phyloP scores from a whole-genome alignment of 345 rosid genomes.

The Gossypium longicalyx region DNA sequence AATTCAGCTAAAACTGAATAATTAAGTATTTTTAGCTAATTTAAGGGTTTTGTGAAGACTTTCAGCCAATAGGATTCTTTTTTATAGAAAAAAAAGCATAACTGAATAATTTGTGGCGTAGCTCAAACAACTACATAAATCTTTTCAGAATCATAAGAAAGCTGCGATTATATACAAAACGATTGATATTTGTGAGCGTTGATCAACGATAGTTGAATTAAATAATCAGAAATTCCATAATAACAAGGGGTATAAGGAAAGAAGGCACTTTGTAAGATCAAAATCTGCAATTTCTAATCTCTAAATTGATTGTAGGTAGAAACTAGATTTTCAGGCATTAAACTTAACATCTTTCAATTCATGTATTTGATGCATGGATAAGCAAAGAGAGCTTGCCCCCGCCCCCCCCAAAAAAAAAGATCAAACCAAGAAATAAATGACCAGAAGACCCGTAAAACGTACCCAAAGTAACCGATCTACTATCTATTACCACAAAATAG shows the following conservation, averaged over 20 bases:
- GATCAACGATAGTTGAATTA: too few relatives aligned
- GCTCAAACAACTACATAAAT: too few relatives aligned
- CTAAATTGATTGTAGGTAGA: conserved; percentile 6
- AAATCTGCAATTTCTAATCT: not conserved
- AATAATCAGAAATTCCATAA: too few relatives aligned
- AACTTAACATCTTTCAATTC: conserved; percentile 24
- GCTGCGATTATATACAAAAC: too few relatives aligned
- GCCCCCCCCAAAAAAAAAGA: not conserved
- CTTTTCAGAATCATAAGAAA: too few relatives aligned
- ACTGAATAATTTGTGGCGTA: too few relatives aligned
- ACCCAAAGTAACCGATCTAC: conserved; percentile 18
- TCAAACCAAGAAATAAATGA: conserved; percentile 31
- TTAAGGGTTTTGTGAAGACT: too few relatives aligned
- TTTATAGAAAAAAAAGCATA: too few relatives aligned
- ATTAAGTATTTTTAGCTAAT: too few relatives aligned
- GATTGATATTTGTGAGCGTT: too few relatives aligned
- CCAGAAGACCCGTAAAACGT: conserved; percentile 23
- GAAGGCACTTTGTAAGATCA: not conserved
- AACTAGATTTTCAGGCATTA: conserved; percentile 11
- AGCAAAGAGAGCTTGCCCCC: conserved; percentile 61
- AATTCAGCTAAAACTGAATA: too few relatives aligned
- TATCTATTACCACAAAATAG: not conserved
- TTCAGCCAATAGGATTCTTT: too few relatives aligned
- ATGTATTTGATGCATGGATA: conserved; percentile 31
- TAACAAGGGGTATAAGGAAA: not conserved